A percentile compares a stretch with the other conserved stretches of the same genome.
phyloP scores from a whole-genome alignment of 2,329 filamentous ascomycete species.

The Ophiognomonia clavigignenti-juglandacearum region DNA sequence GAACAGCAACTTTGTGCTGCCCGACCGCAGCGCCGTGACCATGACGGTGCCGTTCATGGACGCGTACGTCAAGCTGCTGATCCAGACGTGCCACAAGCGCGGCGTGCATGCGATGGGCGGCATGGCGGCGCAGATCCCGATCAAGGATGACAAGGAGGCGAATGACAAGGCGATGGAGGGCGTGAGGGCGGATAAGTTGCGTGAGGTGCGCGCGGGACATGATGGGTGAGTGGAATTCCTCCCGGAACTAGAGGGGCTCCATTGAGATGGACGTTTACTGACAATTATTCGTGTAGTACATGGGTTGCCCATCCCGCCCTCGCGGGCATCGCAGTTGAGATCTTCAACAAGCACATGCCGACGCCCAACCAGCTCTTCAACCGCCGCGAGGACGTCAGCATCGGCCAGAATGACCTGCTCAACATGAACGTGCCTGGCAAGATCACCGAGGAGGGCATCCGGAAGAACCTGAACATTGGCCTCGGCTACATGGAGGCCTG shows the following conservation, averaged over 20 bases:
- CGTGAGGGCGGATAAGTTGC: conserved; percentile 91
- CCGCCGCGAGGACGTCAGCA: conserved; percentile 81
- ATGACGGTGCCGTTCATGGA: conserved; percentile 99
- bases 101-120: conserved; percentile 99
- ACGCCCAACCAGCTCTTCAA: conserved; percentile 94
- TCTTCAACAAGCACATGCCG: conserved; percentile 99
- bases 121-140: conserved; percentile 98
- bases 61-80: conserved; percentile 88
- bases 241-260: neutral
- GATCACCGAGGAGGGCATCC: conserved; percentile 90
- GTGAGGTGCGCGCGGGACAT: conserved; percentile 90
- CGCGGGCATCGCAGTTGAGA: conserved; percentile 77
- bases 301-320: conserved; percentile 97
- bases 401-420: conserved; percentile 83
- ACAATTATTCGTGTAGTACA: conserved; percentile 41
- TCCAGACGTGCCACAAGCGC: conserved; percentile 95
- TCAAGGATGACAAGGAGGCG: conserved; percentile 87
- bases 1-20: conserved; percentile 87
- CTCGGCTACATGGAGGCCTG: conserved; percentile 98
- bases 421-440: conserved; percentile 97
- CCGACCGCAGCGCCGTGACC: conserved; percentile 84
- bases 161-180: conserved; percentile 94
- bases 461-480: conserved; percentile 96
- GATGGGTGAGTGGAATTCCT: conserved; percentile 53
- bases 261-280: neutral